Percentiles rank a stretch among this genome's conserved stretches.
phyloP scores from a whole-genome alignment of 2,329 filamentous ascomycete species.

The Aquanectria penicillioides region DNA sequence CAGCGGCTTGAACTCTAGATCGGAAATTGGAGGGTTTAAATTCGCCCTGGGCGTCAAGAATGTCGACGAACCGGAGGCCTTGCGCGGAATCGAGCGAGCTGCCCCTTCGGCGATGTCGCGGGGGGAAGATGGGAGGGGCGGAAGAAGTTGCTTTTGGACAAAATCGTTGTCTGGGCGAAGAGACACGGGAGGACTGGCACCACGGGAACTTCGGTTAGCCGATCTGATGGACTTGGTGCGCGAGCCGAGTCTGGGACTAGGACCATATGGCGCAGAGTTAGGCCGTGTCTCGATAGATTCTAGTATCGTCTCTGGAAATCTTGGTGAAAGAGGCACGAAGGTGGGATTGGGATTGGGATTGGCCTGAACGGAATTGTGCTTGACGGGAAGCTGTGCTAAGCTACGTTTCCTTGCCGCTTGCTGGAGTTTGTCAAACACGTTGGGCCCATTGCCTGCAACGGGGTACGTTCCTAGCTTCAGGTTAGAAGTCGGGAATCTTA shows the following conservation, averaged over 20 bases:
- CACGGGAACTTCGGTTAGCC: constrained; percentile 30
- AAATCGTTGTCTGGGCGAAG: constrained; percentile 25
- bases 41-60: constrained; percentile 67
- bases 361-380: constrained; percentile 15
- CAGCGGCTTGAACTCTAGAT: constrained; percentile 59
- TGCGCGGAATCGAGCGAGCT: constrained; percentile 33
- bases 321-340: too few species aligned
- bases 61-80: constrained; percentile 53
- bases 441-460: constrained; percentile 40
- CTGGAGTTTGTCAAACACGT: constrained; percentile 38
- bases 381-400: constrained; percentile 31
- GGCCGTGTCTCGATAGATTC: too few species aligned
- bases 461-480: constrained; percentile 37
- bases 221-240: constrained; percentile 28
- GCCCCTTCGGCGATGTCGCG: constrained; percentile 31
- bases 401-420: constrained; percentile 40
- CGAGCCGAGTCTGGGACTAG: constrained; percentile 14
- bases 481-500: constrained; percentile 6
- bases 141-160: constrained; percentile 23
- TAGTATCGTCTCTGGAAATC: constrained; percentile 28
- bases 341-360: neutral
- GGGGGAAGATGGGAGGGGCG: constrained; percentile 36
- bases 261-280: too few species aligned
- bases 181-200: constrained; percentile 30
- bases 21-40: constrained; percentile 61